Conservation (phyloP, 768 basidiomycete species). For the Tricholoma sp. region DNA sequence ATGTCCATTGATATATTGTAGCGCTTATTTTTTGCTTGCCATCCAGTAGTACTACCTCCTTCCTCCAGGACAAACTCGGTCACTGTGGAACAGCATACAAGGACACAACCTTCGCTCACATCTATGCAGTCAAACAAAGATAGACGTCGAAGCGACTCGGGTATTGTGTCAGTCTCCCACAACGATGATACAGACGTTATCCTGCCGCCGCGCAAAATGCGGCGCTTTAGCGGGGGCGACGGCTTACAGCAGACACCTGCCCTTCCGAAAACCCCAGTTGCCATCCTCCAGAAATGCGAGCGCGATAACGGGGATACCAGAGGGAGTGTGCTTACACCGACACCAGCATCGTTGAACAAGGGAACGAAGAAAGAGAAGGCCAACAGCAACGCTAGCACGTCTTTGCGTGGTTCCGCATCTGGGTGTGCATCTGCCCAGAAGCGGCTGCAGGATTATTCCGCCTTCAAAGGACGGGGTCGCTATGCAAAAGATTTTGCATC, state of each 20-base stretch:
- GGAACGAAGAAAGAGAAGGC: conserved; percentile 2
- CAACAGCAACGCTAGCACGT: background rate
- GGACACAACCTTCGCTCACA: background rate
- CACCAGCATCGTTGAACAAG: conserved; percentile 15
- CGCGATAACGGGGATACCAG: background rate
- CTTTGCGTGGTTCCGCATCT: background rate
- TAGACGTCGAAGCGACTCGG: background rate
- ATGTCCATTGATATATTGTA: background rate
- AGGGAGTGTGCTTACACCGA: background rate
- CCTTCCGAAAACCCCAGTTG: background rate
- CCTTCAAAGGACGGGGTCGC: conserved; percentile 55
- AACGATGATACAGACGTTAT: conserved; percentile 10
- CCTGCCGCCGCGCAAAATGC: conserved; percentile 10
- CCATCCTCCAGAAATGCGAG: background rate
- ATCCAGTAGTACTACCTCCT: background rate
- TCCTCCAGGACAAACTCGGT: background rate
- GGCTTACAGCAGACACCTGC: background rate
- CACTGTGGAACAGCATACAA: conserved; percentile 3
- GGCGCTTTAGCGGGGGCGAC: conserved; percentile 6
- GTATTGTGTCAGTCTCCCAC: conserved; percentile 13
- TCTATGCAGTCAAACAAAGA: background rate
- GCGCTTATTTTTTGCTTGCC: background rate
- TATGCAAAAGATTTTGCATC: conserved; percentile 36
- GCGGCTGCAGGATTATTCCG: conserved; percentile 34
- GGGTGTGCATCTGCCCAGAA: conserved; percentile 9